These are phyloP conservation scores for Paramecium caudatum DNA, from an alignment of 73 alveolate genomes.

Conservation along the genomic window DNA sequence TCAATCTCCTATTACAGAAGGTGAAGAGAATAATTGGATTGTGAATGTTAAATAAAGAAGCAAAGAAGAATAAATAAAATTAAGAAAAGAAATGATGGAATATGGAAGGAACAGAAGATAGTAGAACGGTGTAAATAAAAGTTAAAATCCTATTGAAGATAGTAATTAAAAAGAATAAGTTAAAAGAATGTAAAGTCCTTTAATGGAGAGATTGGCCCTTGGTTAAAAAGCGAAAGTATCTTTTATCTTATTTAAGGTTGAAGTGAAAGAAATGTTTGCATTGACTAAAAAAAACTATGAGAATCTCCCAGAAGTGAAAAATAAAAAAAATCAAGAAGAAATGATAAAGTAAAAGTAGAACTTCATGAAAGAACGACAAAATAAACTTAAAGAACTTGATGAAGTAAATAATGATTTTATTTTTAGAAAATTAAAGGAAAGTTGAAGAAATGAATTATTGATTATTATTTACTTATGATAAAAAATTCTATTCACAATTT, in stretches of 20 bases:
- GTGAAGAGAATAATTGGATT: conserved; percentile 6
- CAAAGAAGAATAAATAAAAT: conserved; percentile 60
- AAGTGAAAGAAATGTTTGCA: conserved; percentile 75
- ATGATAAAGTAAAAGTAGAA: not conserved
- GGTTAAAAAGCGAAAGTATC: conserved; percentile 64
- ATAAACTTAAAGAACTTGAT: conserved; percentile 59
- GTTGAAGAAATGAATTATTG: too few species aligned
- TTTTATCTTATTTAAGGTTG: conserved; percentile 39
- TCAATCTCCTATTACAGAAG: conserved; percentile 5
- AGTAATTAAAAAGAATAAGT: not conserved
- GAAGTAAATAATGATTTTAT: not conserved
- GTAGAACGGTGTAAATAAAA: conserved; percentile 42
- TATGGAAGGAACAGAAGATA: conserved; percentile 54
- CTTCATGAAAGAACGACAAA: conserved; percentile 41
- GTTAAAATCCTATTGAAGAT: not conserved
- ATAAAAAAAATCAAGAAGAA: conserved; percentile 58
- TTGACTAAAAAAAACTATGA: conserved; percentile 74
- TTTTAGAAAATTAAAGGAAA: conserved; percentile 40
- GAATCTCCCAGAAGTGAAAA: conserved; percentile 76
- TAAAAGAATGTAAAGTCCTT: conserved; percentile 38
- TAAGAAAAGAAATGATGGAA: conserved; percentile 68
- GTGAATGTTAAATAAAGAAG: conserved; percentile 61
- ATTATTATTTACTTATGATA: too few species aligned
- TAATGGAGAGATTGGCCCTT: conserved; percentile 45
- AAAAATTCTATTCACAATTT: too few species aligned